Percentiles rank a stretch among this genome's conserved stretches.
phyloP scores from a whole-genome alignment of 1,284 basidiomycete genomes.

The Pseudozyma flocculosa region DNA sequence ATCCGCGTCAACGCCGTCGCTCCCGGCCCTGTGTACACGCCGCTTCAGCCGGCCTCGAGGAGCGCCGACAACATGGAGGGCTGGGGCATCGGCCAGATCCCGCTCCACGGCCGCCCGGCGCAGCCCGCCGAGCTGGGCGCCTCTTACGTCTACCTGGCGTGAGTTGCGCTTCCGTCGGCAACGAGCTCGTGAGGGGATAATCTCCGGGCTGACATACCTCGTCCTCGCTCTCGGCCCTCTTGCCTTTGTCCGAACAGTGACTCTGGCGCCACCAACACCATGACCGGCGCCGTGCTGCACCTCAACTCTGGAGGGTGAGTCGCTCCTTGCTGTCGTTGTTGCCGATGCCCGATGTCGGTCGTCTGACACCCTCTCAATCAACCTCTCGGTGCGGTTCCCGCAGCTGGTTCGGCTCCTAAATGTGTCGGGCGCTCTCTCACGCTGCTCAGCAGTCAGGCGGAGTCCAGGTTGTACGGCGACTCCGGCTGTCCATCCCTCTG shows the following conservation, averaged over 20 bases:
- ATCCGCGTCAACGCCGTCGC: slow-evolving; percentile 65
- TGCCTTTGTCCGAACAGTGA: no score
- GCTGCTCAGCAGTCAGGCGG: no score
- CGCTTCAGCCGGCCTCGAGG: slow-evolving; percentile 52
- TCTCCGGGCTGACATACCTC: no score
- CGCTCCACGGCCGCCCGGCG: slow-evolving; percentile 34
- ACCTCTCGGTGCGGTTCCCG: background rate
- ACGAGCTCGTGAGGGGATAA: no score
- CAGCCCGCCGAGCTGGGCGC: slow-evolving; percentile 47
- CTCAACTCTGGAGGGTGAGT: slow-evolving; percentile 15
- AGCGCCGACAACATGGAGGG: slow-evolving; percentile 41
- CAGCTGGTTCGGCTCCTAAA: slow-evolving; percentile 1
- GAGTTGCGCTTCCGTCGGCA: no score
- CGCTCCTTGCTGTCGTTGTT: background rate
- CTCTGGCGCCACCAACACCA: slow-evolving; percentile 36
- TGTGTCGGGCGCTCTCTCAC: no score
- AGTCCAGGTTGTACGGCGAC: no score
- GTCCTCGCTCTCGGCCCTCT: no score
- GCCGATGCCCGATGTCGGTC: no score
- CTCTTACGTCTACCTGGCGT: slow-evolving; percentile 43
- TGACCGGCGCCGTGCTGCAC: slow-evolving; percentile 45
- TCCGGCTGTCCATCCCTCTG: no score
- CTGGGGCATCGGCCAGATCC: slow-evolving; percentile 37
- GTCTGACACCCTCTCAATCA: background rate
- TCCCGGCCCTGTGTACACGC: slow-evolving; percentile 65